Evolutionary conservation across 495 filamentous ascomycete species (phyloP).

Genomic region (Aspergillus incahuasiensis): DNA sequence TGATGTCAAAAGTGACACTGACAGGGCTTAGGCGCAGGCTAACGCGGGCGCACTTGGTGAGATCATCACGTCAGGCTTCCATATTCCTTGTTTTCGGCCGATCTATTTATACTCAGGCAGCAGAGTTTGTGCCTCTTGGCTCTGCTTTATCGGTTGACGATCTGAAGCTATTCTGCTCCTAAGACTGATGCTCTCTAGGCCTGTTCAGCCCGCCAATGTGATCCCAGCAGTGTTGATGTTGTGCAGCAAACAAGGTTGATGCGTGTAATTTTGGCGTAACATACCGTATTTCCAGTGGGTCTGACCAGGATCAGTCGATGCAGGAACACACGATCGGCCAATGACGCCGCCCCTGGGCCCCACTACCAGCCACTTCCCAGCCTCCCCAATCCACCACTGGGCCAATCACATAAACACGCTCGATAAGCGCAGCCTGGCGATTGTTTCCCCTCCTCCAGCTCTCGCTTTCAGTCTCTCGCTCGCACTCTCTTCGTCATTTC

Average conservation of each 20-base stretch:
- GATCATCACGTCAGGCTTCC: slow-evolving; percentile 4
- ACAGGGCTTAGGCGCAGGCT: slow-evolving; percentile 5
- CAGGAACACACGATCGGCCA: slow-evolving; percentile 12
- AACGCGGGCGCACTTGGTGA: not conserved
- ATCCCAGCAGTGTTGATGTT: not conserved
- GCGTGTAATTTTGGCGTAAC: slow-evolving; percentile 4
- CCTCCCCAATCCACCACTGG: slow-evolving; percentile 6
- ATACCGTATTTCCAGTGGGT: not conserved
- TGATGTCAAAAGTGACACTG: not conserved
- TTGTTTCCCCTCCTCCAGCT: slow-evolving; percentile 3
- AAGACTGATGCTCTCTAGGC: too few species aligned
- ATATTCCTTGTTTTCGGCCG: slow-evolving; percentile 3
- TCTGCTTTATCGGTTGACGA: not conserved
- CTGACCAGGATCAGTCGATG: not conserved
- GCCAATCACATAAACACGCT: slow-evolving; percentile 4
- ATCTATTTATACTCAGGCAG: slow-evolving; percentile 8
- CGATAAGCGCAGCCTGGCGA: slow-evolving; percentile 1
- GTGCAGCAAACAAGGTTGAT: not conserved
- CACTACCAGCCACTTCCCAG: slow-evolving; percentile 15
- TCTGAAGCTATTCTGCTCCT: too few species aligned
- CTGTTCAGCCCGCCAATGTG: not conserved
- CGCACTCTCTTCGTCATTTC: not conserved
- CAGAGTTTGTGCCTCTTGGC: not conserved
- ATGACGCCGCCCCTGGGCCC: not conserved
- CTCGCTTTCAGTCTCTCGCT: not conserved